Percentiles rank a stretch among this genome's conserved stretches.
Conservation (phyloP, 805 yeast species). For the Peterozyma toletana region DNA sequence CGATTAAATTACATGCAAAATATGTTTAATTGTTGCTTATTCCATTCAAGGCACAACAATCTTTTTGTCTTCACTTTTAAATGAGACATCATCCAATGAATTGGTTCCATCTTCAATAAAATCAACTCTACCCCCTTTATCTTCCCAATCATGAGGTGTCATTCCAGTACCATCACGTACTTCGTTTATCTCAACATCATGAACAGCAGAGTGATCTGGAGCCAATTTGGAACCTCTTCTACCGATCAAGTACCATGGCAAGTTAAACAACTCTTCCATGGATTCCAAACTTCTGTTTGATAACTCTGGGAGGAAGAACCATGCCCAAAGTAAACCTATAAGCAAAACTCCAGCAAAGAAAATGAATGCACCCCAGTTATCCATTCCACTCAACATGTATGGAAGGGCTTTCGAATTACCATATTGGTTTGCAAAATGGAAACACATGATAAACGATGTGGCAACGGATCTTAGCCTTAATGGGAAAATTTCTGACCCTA, state of each 20-base stretch:
- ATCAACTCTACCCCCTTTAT: conserved; percentile 5
- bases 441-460: conserved; percentile 38
- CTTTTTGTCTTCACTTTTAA: too few relatives aligned
- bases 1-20: too few relatives aligned
- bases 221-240: conserved; percentile 44
- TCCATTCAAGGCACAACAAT: too few relatives aligned
- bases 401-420: conserved; percentile 38
- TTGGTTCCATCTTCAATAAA: conserved; percentile 2
- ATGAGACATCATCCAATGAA: too few relatives aligned
- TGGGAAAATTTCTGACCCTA: conserved; percentile 47
- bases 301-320: conserved; percentile 45
- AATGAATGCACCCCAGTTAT: conserved; percentile 42
- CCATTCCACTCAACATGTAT: conserved; percentile 37
- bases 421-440: conserved; percentile 51
- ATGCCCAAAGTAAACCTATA: conserved; percentile 36
- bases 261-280: conserved; percentile 42
- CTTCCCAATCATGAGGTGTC: conserved; percentile 6
- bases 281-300: conserved; percentile 43
- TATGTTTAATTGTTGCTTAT: too few relatives aligned
- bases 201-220: conserved; percentile 36
- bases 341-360: conserved; percentile 37
- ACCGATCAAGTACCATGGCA: conserved; percentile 55
- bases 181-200: conserved; percentile 2
- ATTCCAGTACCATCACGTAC: conserved; percentile 1
- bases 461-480: conserved; percentile 20